Evolutionary conservation across 2,329 filamentous ascomycete species (phyloP), one percentile per base, ranked within the genome.

Genomic region (Arachnomyces sp.): DNA sequence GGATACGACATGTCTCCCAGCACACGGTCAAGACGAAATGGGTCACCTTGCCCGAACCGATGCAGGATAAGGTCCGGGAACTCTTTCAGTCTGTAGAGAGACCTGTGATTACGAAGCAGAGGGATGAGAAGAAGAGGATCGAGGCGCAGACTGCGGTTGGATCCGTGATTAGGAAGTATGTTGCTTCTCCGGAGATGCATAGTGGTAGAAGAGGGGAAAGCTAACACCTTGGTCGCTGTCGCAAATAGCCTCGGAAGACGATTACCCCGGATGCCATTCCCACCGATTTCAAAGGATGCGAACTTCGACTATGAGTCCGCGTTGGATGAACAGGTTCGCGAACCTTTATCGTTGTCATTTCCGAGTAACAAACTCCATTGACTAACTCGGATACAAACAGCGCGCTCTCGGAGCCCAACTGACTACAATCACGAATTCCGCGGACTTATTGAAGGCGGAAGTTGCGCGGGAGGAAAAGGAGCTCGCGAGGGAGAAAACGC

Each of bases 181-280:
- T 49, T 17, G n/a, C 36, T 13, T 17, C 18, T 31, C 30, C 2
- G 12, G 16, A n/a, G n/a, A n/a, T n/a, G n/a, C n/a, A n/a, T n/a
- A n/a, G n/a, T n/a, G n/a, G n/a, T n/a, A n/a, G n/a, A n/a, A n/a
- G n/a, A n/a, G n/a, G n/a, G 2, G n/a, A 32, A 12, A 31, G 34
- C 28, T 28, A 13, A 36, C 42, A n/a, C 11, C 28, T 14, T n/a
- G 7, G 11, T 14, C 14, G 4, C 8, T 17, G n/a, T 21, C 17
- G 6, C 29, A 15, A 35, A 40, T 31, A 67, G 63, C 43, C 52
- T 67, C 39, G 58, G 55, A 15, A 62, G 59, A 47, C 57, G 66
- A 31, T 53, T 69, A 3, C 65, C 66, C 28, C 57, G 63, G 44
- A 69, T 69, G 65, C 65, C 66, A 4, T 69, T 69, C 44, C 66